These are phyloP conservation scores for Nyssa sinensis DNA, from an alignment of 148 eudicot genomes.

Conservation along the genomic window DNA sequence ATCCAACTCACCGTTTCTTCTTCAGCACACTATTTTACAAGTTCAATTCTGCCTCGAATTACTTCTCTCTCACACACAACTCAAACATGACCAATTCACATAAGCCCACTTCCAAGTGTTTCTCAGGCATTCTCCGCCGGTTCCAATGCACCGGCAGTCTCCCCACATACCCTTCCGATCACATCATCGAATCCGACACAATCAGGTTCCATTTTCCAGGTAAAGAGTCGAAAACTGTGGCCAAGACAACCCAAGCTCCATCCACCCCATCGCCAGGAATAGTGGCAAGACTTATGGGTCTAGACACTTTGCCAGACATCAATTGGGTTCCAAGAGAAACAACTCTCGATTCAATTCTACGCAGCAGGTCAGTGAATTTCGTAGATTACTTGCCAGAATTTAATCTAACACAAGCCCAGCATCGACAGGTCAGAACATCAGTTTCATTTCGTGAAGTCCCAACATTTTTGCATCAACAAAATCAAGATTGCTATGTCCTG, in stretches of 20 bases:
- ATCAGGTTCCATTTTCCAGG: not conserved
- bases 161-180: conserved; percentile 38
- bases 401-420: conserved; percentile 26
- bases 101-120: conserved; percentile 28
- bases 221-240: not conserved
- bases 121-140: conserved; percentile 33
- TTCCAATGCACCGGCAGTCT: conserved; percentile 38
- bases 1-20: no score
- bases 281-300: conserved; percentile 66
- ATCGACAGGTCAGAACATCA: conserved; percentile 39
- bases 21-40: not conserved
- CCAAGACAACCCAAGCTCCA: not conserved
- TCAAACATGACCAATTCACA: conserved; percentile 18
- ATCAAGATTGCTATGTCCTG: conserved; percentile 11
- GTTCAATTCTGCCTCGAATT: not conserved
- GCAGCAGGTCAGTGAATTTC: conserved; percentile 56
- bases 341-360: conserved; percentile 30
- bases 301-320: conserved; percentile 46
- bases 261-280: conserved; percentile 47
- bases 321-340: not conserved
- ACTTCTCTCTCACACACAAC: not conserved
- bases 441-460: conserved; percentile 43
- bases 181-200: not conserved
- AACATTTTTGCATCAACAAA: not conserved
- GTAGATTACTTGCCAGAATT: conserved; percentile 37